Conservation (phyloP, 2,329 filamentous ascomycete genomes). For the Arthrobotrys musiformis region DNA sequence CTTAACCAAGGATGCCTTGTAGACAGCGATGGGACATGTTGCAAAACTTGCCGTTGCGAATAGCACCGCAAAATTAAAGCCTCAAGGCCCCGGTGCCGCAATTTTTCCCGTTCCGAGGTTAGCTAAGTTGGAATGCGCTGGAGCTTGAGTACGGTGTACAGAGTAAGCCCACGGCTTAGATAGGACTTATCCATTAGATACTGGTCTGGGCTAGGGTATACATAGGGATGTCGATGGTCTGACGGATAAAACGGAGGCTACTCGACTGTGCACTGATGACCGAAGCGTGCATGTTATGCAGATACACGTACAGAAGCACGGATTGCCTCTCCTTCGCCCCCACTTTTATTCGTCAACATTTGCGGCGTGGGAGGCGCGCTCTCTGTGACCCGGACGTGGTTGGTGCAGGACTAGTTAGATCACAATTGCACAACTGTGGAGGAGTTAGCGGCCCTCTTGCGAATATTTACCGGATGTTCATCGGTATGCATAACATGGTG, state of each 20-base stretch:
- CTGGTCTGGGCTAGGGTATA: neutral
- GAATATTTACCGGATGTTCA: constrained; percentile 14
- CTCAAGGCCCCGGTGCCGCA: neutral
- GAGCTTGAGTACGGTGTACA: too few species aligned
- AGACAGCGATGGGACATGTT: neutral
- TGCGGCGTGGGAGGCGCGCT: neutral
- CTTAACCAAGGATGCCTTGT: neutral
- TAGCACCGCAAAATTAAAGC: neutral
- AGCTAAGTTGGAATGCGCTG: neutral
- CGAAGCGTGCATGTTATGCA: neutral
- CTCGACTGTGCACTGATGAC: neutral
- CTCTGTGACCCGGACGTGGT: constrained; percentile 11
- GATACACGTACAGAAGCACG: neutral
- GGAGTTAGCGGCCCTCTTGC: neutral
- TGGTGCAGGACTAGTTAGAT: constrained; percentile 1
- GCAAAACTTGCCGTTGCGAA: neutral
- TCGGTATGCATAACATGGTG: neutral
- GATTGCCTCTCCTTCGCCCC: neutral
- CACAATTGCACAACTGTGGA: constrained; percentile 1
- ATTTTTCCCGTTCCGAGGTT: constrained; percentile 3
- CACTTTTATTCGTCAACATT: neutral
- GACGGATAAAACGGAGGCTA: constrained; percentile 13
- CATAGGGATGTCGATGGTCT: neutral
- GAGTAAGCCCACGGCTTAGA: too few species aligned
- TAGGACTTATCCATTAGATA: too few species aligned